phyloP scores from a whole-genome alignment of 2,329 filamentous ascomycete genomes.

The Fusarium tjaetaba region DNA sequence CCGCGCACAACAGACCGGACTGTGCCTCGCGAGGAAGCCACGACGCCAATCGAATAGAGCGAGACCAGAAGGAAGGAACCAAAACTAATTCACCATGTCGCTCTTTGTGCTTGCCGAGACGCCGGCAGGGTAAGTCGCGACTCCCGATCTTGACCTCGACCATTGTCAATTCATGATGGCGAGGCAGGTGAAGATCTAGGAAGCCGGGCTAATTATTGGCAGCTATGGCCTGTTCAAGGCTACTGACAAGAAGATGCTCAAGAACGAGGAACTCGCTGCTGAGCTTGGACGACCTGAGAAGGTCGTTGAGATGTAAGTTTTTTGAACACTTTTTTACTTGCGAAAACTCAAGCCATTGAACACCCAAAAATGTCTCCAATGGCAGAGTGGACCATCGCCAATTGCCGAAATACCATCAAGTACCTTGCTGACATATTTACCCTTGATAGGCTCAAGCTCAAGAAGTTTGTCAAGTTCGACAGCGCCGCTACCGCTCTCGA shows the following conservation, averaged over 20 bases:
- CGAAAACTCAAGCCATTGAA: slow-evolving; percentile 9
- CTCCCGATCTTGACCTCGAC: slow-evolving; percentile 11
- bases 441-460: slow-evolving; percentile 80
- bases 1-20: slow-evolving; percentile 50
- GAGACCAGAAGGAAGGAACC: slow-evolving; percentile 46
- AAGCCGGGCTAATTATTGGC: slow-evolving; percentile 46
- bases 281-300: slow-evolving; percentile 84
- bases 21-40: slow-evolving; percentile 51
- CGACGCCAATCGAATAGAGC: slow-evolving; percentile 46
- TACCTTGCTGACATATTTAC: slow-evolving; percentile 8
- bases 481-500: slow-evolving; percentile 90
- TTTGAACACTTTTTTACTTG: background rate
- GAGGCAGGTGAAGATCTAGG: slow-evolving; percentile 14
- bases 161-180: slow-evolving; percentile 6
- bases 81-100: slow-evolving; percentile 70
- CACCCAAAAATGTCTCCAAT: slow-evolving; percentile 3
- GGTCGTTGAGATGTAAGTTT: slow-evolving; percentile 81
- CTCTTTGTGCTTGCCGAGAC: slow-evolving; percentile 95
- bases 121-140: slow-evolving; percentile 74
- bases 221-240: slow-evolving; percentile 99
- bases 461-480: slow-evolving; percentile 97
- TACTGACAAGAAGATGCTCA: slow-evolving; percentile 97
- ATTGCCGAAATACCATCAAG: background rate
- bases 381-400: slow-evolving; percentile 12
- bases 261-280: slow-evolving; percentile 80